Conservation (phyloP, 371 early-diverging fungal species). For the Gilbertella persicaria region DNA sequence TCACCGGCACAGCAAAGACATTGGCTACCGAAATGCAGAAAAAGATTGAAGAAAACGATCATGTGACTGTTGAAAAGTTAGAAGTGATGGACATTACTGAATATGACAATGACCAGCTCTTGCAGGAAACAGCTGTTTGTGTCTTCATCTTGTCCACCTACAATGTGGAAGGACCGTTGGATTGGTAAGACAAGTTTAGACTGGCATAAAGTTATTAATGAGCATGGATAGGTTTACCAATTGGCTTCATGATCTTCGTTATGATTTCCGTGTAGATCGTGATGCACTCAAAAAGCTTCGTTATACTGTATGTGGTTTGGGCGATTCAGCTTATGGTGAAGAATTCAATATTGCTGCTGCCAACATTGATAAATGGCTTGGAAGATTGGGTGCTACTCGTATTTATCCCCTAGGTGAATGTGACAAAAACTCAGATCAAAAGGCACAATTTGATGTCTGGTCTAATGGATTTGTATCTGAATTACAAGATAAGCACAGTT, state of each 20-base stretch:
- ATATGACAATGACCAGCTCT: constrained; percentile 73
- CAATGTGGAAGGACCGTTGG: constrained; percentile 74
- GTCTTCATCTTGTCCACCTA: constrained; percentile 74
- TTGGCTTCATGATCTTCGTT: constrained; percentile 70
- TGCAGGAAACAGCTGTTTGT: constrained; percentile 59
- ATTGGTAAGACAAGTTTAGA: constrained; percentile 47
- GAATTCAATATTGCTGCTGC: constrained; percentile 64
- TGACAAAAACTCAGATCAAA: constrained; percentile 67
- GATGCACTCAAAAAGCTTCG: constrained; percentile 57
- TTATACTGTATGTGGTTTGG: constrained; percentile 77
- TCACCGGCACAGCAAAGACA: constrained; percentile 54
- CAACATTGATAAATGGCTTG: constrained; percentile 67
- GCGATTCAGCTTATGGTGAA: constrained; percentile 73
- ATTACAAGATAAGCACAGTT: constrained; percentile 44
- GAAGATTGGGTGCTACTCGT: constrained; percentile 68
- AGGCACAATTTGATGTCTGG: constrained; percentile 61
- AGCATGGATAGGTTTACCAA: constrained; percentile 46
- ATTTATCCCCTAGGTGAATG: constrained; percentile 70
- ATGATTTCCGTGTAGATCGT: constrained; percentile 71
- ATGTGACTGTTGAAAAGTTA: constrained; percentile 27
- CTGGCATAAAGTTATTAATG: background rate
- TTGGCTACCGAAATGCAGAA: constrained; percentile 41
- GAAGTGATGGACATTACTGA: constrained; percentile 63
- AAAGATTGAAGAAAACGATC: constrained; percentile 16
- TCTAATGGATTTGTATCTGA: constrained; percentile 47